A percentile compares a stretch with the other conserved stretches of the same genome.
phyloP scores from a whole-genome alignment of 257 asterid genomes.

The Gentiana straminea region DNA sequence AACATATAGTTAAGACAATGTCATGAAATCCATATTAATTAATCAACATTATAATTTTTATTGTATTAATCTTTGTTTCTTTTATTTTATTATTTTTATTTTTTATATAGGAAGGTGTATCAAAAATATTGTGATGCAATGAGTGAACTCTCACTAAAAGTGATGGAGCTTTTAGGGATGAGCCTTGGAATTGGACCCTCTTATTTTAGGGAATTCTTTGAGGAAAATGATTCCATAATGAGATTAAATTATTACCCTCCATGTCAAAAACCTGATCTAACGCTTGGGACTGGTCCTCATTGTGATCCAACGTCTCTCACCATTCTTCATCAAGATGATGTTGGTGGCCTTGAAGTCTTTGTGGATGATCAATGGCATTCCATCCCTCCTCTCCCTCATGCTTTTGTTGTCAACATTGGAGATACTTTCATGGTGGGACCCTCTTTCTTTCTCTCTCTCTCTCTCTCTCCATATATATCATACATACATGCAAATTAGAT shows the following conservation, averaged over 20 bases:
- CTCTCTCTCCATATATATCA: too few species aligned
- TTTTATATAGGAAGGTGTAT: conserved; percentile 31
- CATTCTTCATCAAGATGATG: conserved; percentile 65
- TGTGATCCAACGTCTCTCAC: conserved; percentile 74
- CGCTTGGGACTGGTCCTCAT: conserved; percentile 84
- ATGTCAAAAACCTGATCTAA: conserved; percentile 47
- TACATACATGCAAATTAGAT: too few species aligned
- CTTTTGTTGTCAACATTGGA: conserved; percentile 80
- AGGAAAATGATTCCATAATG: conserved; percentile 65
- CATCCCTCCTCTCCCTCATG: conserved; percentile 46
- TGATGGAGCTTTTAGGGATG: conserved; percentile 60
- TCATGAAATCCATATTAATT: too few species aligned
- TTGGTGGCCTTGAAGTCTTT: conserved; percentile 63
- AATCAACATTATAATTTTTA: neutral
- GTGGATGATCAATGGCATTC: conserved; percentile 60
- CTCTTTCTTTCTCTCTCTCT: too few species aligned
- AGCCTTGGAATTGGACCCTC: conserved; percentile 50
- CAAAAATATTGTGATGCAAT: conserved; percentile 56
- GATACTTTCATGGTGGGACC: conserved; percentile 67
- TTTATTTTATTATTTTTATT: neutral
- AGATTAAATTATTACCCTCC: conserved; percentile 65
- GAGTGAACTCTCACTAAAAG: conserved; percentile 37
- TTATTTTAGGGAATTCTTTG: conserved; percentile 45
- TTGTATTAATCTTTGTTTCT: neutral
- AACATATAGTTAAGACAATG: too few species aligned